Percentiles rank a stretch among this genome's conserved stretches.
These are phyloP conservation scores for Purpureocillium takamizusanense DNA, from an alignment of 2,329 filamentous ascomycete genomes.

Conservation along the genomic window DNA sequence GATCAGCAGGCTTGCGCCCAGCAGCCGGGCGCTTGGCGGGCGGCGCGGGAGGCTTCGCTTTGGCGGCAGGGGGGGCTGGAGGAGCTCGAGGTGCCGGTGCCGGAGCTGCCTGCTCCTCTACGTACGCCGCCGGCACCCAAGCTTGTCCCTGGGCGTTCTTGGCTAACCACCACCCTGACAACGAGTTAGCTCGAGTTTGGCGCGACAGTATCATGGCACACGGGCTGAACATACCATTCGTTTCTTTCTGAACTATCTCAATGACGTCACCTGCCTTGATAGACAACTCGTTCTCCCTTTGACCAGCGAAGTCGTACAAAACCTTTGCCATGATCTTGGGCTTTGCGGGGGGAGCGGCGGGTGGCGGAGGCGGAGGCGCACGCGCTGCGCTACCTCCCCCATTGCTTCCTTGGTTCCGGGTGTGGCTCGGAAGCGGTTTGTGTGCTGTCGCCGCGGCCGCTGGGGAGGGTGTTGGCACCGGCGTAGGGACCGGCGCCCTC, in stretches of 20 bases:
- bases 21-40: conserved; percentile 72
- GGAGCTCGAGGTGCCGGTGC: conserved; percentile 53
- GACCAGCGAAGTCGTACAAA: conserved; percentile 83
- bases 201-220: too few species aligned
- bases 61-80: conserved; percentile 50
- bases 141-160: conserved; percentile 67
- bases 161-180: conserved; percentile 90
- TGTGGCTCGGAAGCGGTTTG: conserved; percentile 36
- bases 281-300: conserved; percentile 76
- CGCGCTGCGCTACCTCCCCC: conserved; percentile 37
- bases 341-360: conserved; percentile 49
- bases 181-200: conserved; percentile 19
- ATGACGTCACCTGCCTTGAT: conserved; percentile 74
- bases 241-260: conserved; percentile 87
- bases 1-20: conserved; percentile 60
- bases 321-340: conserved; percentile 80
- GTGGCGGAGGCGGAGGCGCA: conserved; percentile 56
- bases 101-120: conserved; percentile 69
- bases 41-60: conserved; percentile 64
- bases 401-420: conserved; percentile 44
- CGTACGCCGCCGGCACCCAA: conserved; percentile 90
- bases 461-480: neutral
- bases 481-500: conserved; percentile 3
- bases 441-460: conserved; percentile 8
- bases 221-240: conserved; percentile 84